A percentile compares a stretch with the other conserved stretches of the same genome.
phyloP scores from a whole-genome alignment of 805 yeast species.

The Wickerhamomyces rabaulensis region DNA sequence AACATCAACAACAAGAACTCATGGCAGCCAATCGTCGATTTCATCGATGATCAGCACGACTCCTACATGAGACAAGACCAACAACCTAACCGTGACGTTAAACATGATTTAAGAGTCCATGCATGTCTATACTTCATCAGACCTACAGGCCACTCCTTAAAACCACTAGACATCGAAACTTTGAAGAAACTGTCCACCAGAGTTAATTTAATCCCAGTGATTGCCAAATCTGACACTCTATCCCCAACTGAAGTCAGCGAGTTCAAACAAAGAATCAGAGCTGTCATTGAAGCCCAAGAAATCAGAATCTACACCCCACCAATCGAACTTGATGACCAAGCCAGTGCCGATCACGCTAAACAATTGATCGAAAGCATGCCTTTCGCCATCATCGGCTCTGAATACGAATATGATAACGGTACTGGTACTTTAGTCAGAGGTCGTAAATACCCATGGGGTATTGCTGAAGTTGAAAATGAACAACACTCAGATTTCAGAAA shows the following conservation, averaged over 20 bases:
- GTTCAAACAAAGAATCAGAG: slow-evolving; percentile 56
- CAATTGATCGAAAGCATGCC: slow-evolving; percentile 70
- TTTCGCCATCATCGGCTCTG: slow-evolving; percentile 67
- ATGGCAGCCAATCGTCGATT: slow-evolving; percentile 84
- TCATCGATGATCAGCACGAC: slow-evolving; percentile 88
- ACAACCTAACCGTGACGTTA: slow-evolving; percentile 68
- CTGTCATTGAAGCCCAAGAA: slow-evolving; percentile 62
- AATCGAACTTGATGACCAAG: slow-evolving; percentile 66
- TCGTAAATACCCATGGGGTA: slow-evolving; percentile 87
- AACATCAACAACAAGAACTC: slow-evolving; percentile 79
- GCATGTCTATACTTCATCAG: slow-evolving; percentile 86
- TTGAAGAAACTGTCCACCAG: slow-evolving; percentile 79
- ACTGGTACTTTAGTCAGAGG: slow-evolving; percentile 59
- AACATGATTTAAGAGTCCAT: slow-evolving; percentile 82
- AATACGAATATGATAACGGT: slow-evolving; percentile 41
- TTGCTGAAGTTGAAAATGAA: slow-evolving; percentile 84
- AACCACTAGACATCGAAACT: slow-evolving; percentile 81
- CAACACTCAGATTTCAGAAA: slow-evolving; percentile 80
- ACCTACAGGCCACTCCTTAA: slow-evolving; percentile 85
- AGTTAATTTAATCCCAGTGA: slow-evolving; percentile 84
- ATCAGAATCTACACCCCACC: slow-evolving; percentile 73
- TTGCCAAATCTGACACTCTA: slow-evolving; percentile 30
- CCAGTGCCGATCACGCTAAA: slow-evolving; percentile 74
- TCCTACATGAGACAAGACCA: slow-evolving; percentile 88
- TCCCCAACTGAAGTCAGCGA: slow-evolving; percentile 23